phyloP scores from a whole-genome alignment of 2,329 filamentous ascomycete species.

The Neopestalotiopsis sp. region DNA sequence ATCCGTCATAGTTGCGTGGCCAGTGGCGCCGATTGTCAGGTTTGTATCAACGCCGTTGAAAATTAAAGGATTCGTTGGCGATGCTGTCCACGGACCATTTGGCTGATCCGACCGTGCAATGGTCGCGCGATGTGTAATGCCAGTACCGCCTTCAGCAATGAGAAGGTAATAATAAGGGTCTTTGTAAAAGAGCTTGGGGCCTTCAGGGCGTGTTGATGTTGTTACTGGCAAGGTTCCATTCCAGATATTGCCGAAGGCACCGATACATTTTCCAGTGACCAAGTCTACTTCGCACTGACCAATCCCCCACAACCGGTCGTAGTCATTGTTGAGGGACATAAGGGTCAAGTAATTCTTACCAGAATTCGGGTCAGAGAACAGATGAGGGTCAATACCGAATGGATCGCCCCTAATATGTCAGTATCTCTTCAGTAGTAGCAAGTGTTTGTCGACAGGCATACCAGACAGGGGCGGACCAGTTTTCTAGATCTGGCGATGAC shows the following conservation, averaged over 20 bases:
- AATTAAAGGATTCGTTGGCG: neutral
- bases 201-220: neutral
- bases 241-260: conserved; percentile 28
- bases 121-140: neutral
- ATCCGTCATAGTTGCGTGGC: conserved; percentile 3
- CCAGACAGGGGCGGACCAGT: neutral
- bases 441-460: neutral
- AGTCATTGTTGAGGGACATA: conserved; percentile 13
- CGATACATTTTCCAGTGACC: conserved; percentile 24
- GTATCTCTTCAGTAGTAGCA: neutral
- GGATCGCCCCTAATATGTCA: neutral
- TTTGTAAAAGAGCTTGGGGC: neutral
- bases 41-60: conserved; percentile 31
- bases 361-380: neutral
- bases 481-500: conserved; percentile 27
- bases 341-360: conserved; percentile 22
- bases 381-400: neutral
- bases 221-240: conserved; percentile 25
- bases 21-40: neutral
- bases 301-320: conserved; percentile 31
- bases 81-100: neutral
- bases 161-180: neutral
- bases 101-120: neutral
- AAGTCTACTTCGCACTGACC: conserved; percentile 30
- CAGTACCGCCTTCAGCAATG: neutral